Evolutionary conservation across 2,329 filamentous ascomycete genomes (phyloP).

Genomic region (Fusarium liriodendri): DNA sequence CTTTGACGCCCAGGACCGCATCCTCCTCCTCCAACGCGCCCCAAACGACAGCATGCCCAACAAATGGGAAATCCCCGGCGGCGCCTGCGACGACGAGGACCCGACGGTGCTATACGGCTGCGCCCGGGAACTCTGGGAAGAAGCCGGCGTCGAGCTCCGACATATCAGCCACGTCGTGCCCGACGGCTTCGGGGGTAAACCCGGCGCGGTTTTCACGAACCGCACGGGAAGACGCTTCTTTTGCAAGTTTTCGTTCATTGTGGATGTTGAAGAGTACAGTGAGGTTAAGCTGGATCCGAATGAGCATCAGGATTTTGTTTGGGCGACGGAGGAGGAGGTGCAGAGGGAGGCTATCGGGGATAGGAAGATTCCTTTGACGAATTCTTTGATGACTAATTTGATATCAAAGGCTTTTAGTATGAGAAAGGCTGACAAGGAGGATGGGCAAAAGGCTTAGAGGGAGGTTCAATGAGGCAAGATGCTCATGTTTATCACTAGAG

Average conservation of each 20-base stretch:
- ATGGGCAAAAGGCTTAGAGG: not conserved
- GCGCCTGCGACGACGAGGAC: conserved; percentile 57
- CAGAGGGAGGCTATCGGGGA: conserved; percentile 41
- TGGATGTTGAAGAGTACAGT: conserved; percentile 43
- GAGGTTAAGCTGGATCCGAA: conserved; percentile 52
- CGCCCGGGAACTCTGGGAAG: conserved; percentile 62
- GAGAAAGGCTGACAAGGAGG: conserved; percentile 28
- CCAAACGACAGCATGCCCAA: conserved; percentile 57
- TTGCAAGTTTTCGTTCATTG: conserved; percentile 51
- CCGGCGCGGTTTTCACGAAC: conserved; percentile 49
- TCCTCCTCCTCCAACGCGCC: conserved; percentile 61
- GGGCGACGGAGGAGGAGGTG: conserved; percentile 54
- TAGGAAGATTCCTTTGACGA: conserved; percentile 47
- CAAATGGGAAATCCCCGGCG: conserved; percentile 62
- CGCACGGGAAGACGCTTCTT: conserved; percentile 46
- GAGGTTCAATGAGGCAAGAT: not conserved
- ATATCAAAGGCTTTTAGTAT: conserved; percentile 48
- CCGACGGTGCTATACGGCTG: conserved; percentile 54
- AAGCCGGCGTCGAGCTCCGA: conserved; percentile 53
- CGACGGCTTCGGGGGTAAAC: conserved; percentile 37
- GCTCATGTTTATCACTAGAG: not conserved
- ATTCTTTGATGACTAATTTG: conserved; percentile 39
- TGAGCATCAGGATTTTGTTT: conserved; percentile 55
- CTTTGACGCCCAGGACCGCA: conserved; percentile 46
- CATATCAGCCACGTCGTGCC: conserved; percentile 46